These are phyloP conservation scores for Zymoseptoria pseudotritici DNA, from an alignment of 2,329 filamentous ascomycete species.

Conservation along the genomic window DNA sequence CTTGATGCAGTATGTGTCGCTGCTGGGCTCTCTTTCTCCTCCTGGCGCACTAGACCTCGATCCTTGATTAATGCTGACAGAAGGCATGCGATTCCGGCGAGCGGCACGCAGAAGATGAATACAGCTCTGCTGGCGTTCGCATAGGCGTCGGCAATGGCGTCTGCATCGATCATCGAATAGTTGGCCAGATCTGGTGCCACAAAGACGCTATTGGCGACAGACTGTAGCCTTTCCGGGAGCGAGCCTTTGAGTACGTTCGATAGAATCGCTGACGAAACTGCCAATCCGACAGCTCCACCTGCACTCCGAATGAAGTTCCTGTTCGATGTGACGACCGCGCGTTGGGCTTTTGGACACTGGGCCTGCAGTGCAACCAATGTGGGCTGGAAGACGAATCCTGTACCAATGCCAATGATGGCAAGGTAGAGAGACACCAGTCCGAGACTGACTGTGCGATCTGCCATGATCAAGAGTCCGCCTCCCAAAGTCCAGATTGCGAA, in stretches of 20 bases:
- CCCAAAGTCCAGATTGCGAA: conserved; percentile 46
- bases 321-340: conserved; percentile 55
- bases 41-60: conserved; percentile 19
- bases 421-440: conserved; percentile 47
- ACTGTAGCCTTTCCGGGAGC: conserved; percentile 33
- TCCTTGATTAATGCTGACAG: conserved; percentile 45
- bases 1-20: background rate
- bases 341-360: conserved; percentile 49
- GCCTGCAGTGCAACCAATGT: conserved; percentile 45
- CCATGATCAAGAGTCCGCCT: conserved; percentile 46
- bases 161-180: conserved; percentile 31
- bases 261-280: conserved; percentile 49
- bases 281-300: conserved; percentile 52
- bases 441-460: conserved; percentile 38
- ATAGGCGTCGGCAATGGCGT: conserved; percentile 29
- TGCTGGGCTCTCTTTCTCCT: conserved; percentile 14
- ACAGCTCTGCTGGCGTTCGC: conserved; percentile 44
- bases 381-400: conserved; percentile 48
- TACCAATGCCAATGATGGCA: conserved; percentile 45
- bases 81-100: conserved; percentile 46
- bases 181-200: conserved; percentile 27
- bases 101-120: conserved; percentile 50
- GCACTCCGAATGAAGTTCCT: conserved; percentile 56
- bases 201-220: conserved; percentile 37
- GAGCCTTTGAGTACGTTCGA: conserved; percentile 27